Evolutionary conservation across 164 flowering plant species (phyloP).

Genomic region (Santalum album): DNA sequence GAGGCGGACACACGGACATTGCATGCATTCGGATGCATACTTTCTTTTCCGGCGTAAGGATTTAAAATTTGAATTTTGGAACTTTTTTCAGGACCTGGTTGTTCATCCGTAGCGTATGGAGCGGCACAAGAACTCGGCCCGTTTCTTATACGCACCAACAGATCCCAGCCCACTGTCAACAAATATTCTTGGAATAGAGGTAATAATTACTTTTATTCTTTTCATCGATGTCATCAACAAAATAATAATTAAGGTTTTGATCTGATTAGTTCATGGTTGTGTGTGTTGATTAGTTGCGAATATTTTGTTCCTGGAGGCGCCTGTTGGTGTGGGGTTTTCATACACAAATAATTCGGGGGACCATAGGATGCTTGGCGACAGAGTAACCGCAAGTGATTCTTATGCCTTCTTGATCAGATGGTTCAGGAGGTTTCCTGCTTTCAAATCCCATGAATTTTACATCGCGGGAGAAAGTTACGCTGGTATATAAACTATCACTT

Average conservation of each 20-base stretch:
- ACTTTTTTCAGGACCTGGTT: conserved; percentile 65
- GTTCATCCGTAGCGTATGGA: conserved; percentile 60
- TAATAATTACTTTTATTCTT: conserved; percentile 3
- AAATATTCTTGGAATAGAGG: conserved; percentile 57
- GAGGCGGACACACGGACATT: no score
- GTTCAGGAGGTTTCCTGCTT: conserved; percentile 44
- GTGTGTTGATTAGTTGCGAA: conserved; percentile 33
- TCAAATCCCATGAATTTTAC: conserved; percentile 43
- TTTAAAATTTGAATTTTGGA: no score
- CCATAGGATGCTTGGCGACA: conserved; percentile 34
- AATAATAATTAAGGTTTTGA: no score
- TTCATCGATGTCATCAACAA: no score
- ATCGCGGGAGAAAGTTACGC: conserved; percentile 66
- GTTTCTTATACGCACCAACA: conserved; percentile 31
- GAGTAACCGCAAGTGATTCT: conserved; percentile 41
- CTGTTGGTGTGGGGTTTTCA: conserved; percentile 58
- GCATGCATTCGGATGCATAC: no score
- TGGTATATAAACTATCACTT: conserved; percentile 15
- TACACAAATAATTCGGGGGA: conserved; percentile 44
- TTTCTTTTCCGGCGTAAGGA: no score
- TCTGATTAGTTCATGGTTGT: no score
- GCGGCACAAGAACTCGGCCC: conserved; percentile 66
- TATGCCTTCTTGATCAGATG: conserved; percentile 39
- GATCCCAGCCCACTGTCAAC: conserved; percentile 28
- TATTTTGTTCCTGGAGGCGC: conserved; percentile 51